Percentiles rank a stretch among this genome's conserved stretches.
phyloP scores from a whole-genome alignment of 345 rosid genomes.

The Gossypium arboreum region DNA sequence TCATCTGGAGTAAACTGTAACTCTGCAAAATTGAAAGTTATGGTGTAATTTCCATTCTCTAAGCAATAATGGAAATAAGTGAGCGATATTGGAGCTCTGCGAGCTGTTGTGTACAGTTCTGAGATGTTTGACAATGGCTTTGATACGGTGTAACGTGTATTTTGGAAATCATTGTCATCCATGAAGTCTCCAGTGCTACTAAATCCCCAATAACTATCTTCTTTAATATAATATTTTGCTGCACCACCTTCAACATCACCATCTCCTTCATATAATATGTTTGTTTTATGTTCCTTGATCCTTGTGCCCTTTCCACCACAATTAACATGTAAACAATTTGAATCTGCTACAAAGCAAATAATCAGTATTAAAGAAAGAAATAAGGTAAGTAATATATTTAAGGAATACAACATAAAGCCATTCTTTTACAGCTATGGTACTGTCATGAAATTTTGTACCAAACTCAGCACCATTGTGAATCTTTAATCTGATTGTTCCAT shows the following conservation, averaged over 20 bases:
- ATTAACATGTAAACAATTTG: slow-evolving; percentile 49
- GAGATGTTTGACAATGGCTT: slow-evolving; percentile 34
- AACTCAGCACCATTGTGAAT: not conserved
- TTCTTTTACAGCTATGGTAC: not conserved
- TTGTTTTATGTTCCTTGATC: slow-evolving; percentile 29
- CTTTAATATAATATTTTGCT: slow-evolving; percentile 40
- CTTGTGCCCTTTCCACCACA: slow-evolving; percentile 53
- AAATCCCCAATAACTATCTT: slow-evolving; percentile 49
- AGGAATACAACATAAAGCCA: not conserved
- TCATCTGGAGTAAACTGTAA: slow-evolving; percentile 46
- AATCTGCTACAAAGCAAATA: slow-evolving; percentile 31
- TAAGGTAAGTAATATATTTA: not conserved
- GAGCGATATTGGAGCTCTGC: slow-evolving; percentile 55
- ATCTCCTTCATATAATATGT: slow-evolving; percentile 51
- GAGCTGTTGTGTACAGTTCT: slow-evolving; percentile 41
- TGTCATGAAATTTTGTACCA: not conserved
- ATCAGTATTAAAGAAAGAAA: slow-evolving; percentile 4
- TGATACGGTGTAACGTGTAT: slow-evolving; percentile 32
- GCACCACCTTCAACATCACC: slow-evolving; percentile 42
- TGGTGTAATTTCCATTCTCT: slow-evolving; percentile 48
- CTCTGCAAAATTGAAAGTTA: slow-evolving; percentile 58
- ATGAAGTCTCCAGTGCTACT: slow-evolving; percentile 67
- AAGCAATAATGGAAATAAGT: slow-evolving; percentile 69
- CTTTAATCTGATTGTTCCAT: not conserved
- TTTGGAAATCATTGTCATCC: slow-evolving; percentile 54